These are phyloP conservation scores for Gastroboletus turbinatus DNA, from an alignment of 1,284 basidiomycete species.

Conservation along the genomic window DNA sequence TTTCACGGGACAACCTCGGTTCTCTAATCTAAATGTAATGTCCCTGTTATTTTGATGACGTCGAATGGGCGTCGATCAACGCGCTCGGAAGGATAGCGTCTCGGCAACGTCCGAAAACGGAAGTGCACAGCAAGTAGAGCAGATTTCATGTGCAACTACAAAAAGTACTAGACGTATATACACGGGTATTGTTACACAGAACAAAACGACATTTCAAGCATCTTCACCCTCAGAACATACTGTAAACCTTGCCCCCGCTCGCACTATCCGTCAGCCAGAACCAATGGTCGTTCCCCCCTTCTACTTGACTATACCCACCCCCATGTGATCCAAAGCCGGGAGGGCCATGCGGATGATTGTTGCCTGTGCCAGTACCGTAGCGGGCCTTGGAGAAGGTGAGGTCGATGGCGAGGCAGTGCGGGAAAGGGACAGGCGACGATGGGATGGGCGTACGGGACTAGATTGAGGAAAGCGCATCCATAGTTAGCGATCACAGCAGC, in stretches of 20 bases:
- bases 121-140: background rate
- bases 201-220: background rate
- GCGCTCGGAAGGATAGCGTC: too few relatives aligned
- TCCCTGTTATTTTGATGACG: background rate
- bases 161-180: too few relatives aligned
- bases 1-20: too few relatives aligned
- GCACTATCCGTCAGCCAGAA: slow-evolving; percentile 23
- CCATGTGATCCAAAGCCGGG: slow-evolving; percentile 18
- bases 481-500: background rate
- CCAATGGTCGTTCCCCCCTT: slow-evolving; percentile 25
- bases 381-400: slow-evolving; percentile 14
- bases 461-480: background rate
- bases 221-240: background rate
- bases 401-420: slow-evolving; percentile 13
- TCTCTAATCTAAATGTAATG: background rate
- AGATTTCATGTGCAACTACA: background rate
- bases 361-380: slow-evolving; percentile 13
- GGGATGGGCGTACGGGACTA: slow-evolving; percentile 19
- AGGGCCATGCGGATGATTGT: slow-evolving; percentile 16
- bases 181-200: background rate
- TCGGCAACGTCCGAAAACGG: background rate
- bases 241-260: slow-evolving; percentile 3
- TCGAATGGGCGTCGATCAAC: background rate
- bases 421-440: slow-evolving; percentile 7
- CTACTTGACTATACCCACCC: slow-evolving; percentile 21